A percentile compares a stretch with the other conserved stretches of the same genome.
Conservation (phyloP, 179 eudicot species). For the Spinacia oleracea region DNA sequence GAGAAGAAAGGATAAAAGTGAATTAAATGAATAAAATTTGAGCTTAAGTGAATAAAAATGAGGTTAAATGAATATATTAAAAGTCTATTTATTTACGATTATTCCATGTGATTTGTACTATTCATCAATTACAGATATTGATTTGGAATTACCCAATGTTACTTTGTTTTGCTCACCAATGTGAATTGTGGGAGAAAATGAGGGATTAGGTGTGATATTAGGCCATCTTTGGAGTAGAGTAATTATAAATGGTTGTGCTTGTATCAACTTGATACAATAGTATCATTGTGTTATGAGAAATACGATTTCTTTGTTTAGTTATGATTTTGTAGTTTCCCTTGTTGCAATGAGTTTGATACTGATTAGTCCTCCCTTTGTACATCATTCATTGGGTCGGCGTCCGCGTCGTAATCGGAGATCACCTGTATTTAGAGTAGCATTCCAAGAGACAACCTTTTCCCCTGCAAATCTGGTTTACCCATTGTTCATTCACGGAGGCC, state of each 20-base stretch:
- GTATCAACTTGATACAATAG: background rate
- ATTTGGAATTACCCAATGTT: too few relatives aligned
- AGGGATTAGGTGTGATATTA: too few relatives aligned
- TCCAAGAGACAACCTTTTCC: slow-evolving; percentile 80
- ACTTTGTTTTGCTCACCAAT: background rate
- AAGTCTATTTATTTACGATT: too few relatives aligned
- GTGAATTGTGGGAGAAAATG: too few relatives aligned
- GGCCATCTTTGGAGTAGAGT: background rate
- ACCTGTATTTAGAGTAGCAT: slow-evolving; percentile 69
- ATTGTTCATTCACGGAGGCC: slow-evolving; percentile 94
- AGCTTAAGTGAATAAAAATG: too few relatives aligned
- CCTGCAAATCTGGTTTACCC: slow-evolving; percentile 96
- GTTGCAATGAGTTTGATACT: slow-evolving; percentile 9
- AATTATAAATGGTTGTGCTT: background rate
- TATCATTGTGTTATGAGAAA: background rate
- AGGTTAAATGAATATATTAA: too few relatives aligned
- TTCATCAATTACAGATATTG: too few relatives aligned
- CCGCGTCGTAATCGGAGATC: slow-evolving; percentile 91
- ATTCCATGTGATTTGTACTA: too few relatives aligned
- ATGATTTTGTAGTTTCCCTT: background rate
- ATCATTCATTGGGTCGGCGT: slow-evolving; percentile 57
- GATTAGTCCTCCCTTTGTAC: slow-evolving; percentile 1
- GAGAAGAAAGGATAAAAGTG: too few relatives aligned
- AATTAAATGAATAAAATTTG: too few relatives aligned
- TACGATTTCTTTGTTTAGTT: background rate